A percentile compares a stretch with the other conserved stretches of the same genome.
phyloP scores from a whole-genome alignment of 2,329 filamentous ascomycete genomes.

The Xenoacremonium recifei region DNA sequence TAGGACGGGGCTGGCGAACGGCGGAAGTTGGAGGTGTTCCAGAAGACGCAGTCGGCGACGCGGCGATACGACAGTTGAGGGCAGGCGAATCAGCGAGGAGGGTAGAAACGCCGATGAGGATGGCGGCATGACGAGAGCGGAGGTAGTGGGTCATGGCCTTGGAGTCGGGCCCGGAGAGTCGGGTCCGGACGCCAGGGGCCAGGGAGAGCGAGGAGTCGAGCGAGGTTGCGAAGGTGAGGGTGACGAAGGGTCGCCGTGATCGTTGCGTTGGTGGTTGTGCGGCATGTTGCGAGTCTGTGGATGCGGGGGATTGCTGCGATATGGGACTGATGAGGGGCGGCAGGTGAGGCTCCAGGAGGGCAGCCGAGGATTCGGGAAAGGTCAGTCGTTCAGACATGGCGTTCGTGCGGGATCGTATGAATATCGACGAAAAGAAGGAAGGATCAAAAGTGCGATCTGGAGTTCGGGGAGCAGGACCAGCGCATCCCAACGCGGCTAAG shows the following conservation, averaged over 20 bases:
- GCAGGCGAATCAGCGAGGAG: slow-evolving; percentile 81
- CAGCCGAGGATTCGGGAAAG: slow-evolving; percentile 31
- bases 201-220: slow-evolving; percentile 80
- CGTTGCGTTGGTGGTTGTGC: neutral
- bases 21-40: neutral
- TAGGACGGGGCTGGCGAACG: slow-evolving; percentile 67
- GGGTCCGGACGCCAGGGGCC: slow-evolving; percentile 75
- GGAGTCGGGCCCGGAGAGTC: slow-evolving; percentile 76
- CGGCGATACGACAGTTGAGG: slow-evolving; percentile 70
- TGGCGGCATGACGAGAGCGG: slow-evolving; percentile 77
- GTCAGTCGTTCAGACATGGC: slow-evolving; percentile 34
- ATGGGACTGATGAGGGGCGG: slow-evolving; percentile 23
- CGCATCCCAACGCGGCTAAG: too few relatives aligned
- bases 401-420: neutral
- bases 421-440: too few relatives aligned
- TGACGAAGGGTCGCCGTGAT: slow-evolving; percentile 60
- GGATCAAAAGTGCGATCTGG: too few relatives aligned
- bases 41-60: neutral
- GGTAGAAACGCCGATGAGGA: slow-evolving; percentile 82
- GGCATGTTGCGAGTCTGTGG: neutral
- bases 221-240: slow-evolving; percentile 87
- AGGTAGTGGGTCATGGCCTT: slow-evolving; percentile 95
- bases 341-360: slow-evolving; percentile 33
- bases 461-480: too few relatives aligned
- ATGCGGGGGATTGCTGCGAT: too few relatives aligned